phyloP scores from a whole-genome alignment of 257 asterid species.

The Schizonepeta tenuifolia region DNA sequence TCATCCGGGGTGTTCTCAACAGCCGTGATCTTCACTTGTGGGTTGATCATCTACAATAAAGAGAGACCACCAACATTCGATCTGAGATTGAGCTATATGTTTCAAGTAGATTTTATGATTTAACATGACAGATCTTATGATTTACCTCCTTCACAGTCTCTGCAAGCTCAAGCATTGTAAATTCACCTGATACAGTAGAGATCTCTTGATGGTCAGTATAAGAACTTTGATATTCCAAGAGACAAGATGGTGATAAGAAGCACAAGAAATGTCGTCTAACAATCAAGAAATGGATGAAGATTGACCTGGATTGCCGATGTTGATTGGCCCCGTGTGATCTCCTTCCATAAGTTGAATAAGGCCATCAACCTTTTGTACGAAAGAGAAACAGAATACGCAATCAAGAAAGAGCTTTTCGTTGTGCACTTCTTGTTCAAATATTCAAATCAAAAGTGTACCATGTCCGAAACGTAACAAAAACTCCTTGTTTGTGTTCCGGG shows the following conservation, averaged over 20 bases:
- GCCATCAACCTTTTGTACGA: conserved; percentile 69
- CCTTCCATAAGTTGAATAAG: conserved; percentile 94
- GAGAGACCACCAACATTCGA: neutral
- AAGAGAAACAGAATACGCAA: conserved; percentile 8
- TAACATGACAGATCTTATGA: neutral
- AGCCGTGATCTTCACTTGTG: conserved; percentile 58
- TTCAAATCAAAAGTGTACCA: conserved; percentile 47
- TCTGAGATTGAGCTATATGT: neutral
- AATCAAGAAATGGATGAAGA: conserved; percentile 26
- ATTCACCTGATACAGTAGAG: conserved; percentile 64
- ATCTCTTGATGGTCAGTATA: neutral
- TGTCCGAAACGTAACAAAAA: conserved; percentile 92
- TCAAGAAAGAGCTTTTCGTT: neutral
- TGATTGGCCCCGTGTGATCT: conserved; percentile 81
- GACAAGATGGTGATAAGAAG: neutral
- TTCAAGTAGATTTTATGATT: neutral
- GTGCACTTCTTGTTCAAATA: neutral
- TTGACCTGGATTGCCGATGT: conserved; percentile 95
- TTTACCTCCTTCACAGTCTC: conserved; percentile 92
- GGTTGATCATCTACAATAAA: conserved; percentile 69
- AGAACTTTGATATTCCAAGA: neutral
- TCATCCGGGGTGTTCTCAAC: conserved; percentile 99
- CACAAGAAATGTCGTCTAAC: neutral
- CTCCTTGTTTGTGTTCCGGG: conserved; percentile 99
- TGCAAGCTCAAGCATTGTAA: conserved; percentile 94